phyloP scores from a whole-genome alignment of 192 early-diverging fungal species.

The Rhizophagus prolifer region DNA sequence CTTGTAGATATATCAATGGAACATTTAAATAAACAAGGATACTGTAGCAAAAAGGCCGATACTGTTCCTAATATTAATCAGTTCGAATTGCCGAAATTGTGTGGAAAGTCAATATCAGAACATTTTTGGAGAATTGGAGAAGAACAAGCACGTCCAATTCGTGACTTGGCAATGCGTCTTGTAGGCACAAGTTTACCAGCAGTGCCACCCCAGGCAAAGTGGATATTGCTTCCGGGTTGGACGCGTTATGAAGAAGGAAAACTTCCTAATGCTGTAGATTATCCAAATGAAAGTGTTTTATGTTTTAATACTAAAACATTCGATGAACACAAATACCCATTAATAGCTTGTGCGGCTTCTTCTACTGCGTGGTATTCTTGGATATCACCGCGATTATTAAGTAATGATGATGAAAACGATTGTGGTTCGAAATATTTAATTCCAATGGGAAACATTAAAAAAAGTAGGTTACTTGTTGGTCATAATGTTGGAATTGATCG shows the following conservation, averaged over 20 bases:
- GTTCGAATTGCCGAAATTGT: conserved; percentile 40
- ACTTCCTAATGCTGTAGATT: conserved; percentile 39
- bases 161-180: conserved; percentile 52
- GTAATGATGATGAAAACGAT: conserved; percentile 22
- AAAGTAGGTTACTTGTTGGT: conserved; percentile 58
- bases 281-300: conserved; percentile 62
- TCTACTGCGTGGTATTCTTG: conserved; percentile 85
- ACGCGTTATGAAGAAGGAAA: conserved; percentile 67
- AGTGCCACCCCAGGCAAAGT: conserved; percentile 46
- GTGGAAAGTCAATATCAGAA: conserved; percentile 57
- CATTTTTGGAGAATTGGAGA: conserved; percentile 77
- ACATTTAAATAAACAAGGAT: conserved; percentile 51
- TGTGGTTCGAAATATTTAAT: conserved; percentile 19
- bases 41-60: conserved; percentile 56
- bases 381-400: conserved; percentile 78
- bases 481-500: conserved; percentile 88
- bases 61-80: conserved; percentile 32
- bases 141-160: conserved; percentile 60
- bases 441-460: conserved; percentile 33
- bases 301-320: conserved; percentile 89
- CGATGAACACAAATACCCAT: conserved; percentile 69
- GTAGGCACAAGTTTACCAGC: conserved; percentile 38
- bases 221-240: conserved; percentile 74
- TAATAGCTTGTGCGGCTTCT: conserved; percentile 80
- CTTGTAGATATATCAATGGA: conserved; percentile 39